Evolutionary conservation across 106 monocot genomes (phyloP).

Genomic region (Platanthera guangdongensis): DNA sequence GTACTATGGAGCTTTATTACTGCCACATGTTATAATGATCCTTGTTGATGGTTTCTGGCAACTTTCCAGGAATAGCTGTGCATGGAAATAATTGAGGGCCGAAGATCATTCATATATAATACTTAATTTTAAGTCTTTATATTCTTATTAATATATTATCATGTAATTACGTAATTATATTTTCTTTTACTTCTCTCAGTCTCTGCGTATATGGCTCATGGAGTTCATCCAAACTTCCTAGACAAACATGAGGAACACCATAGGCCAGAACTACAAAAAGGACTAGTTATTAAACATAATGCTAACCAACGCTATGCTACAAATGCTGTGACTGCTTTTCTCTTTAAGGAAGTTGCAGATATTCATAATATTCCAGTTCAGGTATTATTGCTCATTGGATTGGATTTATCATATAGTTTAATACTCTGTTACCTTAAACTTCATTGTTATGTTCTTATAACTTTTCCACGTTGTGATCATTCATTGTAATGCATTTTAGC

Average conservation of each 20-base stretch:
- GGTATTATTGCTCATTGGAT: slow-evolving; percentile 26
- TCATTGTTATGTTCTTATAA: background rate
- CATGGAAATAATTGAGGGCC: background rate
- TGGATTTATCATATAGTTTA: background rate
- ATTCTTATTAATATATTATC: background rate
- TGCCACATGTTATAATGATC: background rate
- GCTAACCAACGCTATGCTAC: slow-evolving; percentile 97
- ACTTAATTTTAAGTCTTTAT: background rate
- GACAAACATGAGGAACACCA: slow-evolving; percentile 95
- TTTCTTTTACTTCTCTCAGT: slow-evolving; percentile 20
- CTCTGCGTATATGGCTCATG: slow-evolving; percentile 98
- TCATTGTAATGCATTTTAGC: background rate
- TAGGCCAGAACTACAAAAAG: slow-evolving; percentile 76
- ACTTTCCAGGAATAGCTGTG: background rate
- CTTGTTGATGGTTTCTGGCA: background rate
- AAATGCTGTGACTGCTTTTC: slow-evolving; percentile 90
- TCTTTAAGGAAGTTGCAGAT: slow-evolving; percentile 83
- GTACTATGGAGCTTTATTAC: background rate
- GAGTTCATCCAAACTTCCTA: slow-evolving; percentile 86
- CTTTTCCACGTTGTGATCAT: background rate
- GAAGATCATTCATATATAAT: background rate
- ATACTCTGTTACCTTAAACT: background rate
- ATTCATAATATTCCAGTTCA: slow-evolving; percentile 70
- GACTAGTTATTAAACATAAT: slow-evolving; percentile 95
- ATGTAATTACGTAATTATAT: background rate